phyloP scores from a whole-genome alignment of 2,329 filamentous ascomycete species.

The Coniochaeta sp. region DNA sequence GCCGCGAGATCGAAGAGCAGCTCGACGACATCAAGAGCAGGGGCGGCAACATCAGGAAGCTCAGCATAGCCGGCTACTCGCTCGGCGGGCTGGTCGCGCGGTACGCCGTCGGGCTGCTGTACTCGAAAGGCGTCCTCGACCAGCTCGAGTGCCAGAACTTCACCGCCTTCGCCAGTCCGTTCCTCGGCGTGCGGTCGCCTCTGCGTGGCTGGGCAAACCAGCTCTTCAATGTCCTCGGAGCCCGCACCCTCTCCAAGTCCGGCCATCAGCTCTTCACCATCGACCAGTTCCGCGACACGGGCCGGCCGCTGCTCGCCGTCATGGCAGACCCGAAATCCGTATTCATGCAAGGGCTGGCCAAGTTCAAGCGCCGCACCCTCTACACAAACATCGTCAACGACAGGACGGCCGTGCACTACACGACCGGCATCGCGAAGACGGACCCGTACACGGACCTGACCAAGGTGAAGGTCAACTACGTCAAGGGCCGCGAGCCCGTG shows the following conservation, averaged over 20 bases:
- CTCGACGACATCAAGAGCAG: constrained; percentile 46
- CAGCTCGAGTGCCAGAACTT: constrained; percentile 81
- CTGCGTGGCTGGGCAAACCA: constrained; percentile 57
- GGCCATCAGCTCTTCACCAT: constrained; percentile 83
- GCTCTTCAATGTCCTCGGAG: constrained; percentile 78
- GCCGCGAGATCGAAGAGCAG: constrained; percentile 59
- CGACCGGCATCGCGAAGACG: constrained; percentile 66
- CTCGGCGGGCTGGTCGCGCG: constrained; percentile 80
- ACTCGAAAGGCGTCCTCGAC: constrained; percentile 74
- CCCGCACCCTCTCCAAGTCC: constrained; percentile 72
- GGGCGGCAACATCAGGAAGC: constrained; percentile 68
- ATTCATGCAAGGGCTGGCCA: constrained; percentile 71
- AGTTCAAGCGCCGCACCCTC: constrained; percentile 68
- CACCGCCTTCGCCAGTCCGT: constrained; percentile 82
- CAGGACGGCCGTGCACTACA: constrained; percentile 74
- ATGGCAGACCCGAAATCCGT: constrained; percentile 78
- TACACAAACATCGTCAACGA: constrained; percentile 90
- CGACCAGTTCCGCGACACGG: constrained; percentile 77
- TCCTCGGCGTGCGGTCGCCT: constrained; percentile 69
- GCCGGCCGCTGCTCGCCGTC: constrained; percentile 70
- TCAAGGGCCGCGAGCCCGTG: constrained; percentile 66
- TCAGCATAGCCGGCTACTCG: constrained; percentile 86
- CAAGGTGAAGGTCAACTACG: constrained; percentile 63
- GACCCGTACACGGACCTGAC: constrained; percentile 70
- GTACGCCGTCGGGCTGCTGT: constrained; percentile 78